Evolutionary conservation across 2,329 filamentous ascomycete species (phyloP), one percentile per base, ranked within the genome.

Genomic region (Fusarium phyllophilum): DNA sequence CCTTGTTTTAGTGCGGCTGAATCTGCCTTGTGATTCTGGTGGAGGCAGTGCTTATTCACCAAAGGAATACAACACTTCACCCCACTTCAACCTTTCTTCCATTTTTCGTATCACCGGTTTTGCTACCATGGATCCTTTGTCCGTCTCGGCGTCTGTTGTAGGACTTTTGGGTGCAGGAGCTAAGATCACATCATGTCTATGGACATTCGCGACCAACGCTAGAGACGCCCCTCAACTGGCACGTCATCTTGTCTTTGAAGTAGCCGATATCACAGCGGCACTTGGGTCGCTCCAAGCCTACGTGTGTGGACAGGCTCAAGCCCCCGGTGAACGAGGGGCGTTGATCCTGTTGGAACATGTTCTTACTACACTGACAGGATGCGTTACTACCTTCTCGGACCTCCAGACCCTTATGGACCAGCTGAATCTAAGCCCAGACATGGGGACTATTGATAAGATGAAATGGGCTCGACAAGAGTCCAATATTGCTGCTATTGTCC

Each of bases 31-130:
- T 17, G 29, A 48, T 48, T 48, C 8, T 12, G 20, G 26, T 31
- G 45, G 14, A 31, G 45, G 45, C 45, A n/a, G 45, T 31, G 45
- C 45, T 17, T 4, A 17, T 48, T 31, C 5, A n/a, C 10, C 14
- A 17, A 6, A 48, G 45, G 31, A 31, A 48, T 48, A 31, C 4
- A 3, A 31, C 26, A 17, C 1, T 17, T n/a, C 14, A 48, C 45
- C 45, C 20, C 26, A n/a, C 10, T n/a, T 48, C 26, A 17, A 45
- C 15, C 13, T 14, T 14, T 48, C 26, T 48, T 7, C 20, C 14
- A 12, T 22, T 17, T 31, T 31, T 15, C 9, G 7, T 31, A 12
- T 31, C 0, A 3, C 4, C 2, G 9, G 8, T 2, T 22, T 3
- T 22, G 6, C 45, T 31, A 0, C 9, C 7, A 48, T 31, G 45